Evolutionary conservation across 2,329 filamentous ascomycete species (phyloP), one percentile per base, ranked within the genome.

Genomic region (Fusarium pseudocircinatum): DNA sequence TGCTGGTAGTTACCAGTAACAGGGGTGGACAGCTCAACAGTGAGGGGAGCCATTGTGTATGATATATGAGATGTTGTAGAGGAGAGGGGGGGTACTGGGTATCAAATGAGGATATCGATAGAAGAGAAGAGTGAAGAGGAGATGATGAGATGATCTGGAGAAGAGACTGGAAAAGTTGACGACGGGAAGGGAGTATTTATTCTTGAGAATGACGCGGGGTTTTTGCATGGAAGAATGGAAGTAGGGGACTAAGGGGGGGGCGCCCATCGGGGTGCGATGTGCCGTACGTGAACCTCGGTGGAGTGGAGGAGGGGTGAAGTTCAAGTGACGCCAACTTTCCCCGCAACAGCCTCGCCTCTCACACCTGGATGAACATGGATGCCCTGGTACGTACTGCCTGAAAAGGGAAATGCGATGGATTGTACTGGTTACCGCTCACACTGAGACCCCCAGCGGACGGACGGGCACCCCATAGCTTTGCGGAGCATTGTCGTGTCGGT

Each of bases 21-120:
- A 66, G 93, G 92, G 77, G 92, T 94, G 84, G 91, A 89, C 78
- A 94, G 87, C 81, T 91, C 87, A 73, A 87, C 83, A 63, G 86
- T 87, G 77, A 91, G 78, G 69, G 65, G 78, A 74, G 67, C 67
- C 62, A 78, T 78, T 76, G 70, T 77, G 63, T 50, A 63, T 52
- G 50, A 50, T 69, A 44, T 76, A 43, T 75, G 60, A 18, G 40
- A 56, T 63, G 65, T 67, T 54, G 40, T 52, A 43, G 44, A 50
- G 44, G 32, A 54, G 57, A 54, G 46, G 42, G 40, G 57, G 57
- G 69, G 63, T 67, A 60, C 59, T 62, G 69, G 75, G 77, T 78
- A 77, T 78, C 75, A 67, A 60, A 69, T 63, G 60, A 60, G 67
- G 49, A 64, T 61, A 54, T 60, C 59, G 64, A 50, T 24, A 60